Evolutionary conservation across 441 rosid species (phyloP).

Genomic region (Populus tomentosa): DNA sequence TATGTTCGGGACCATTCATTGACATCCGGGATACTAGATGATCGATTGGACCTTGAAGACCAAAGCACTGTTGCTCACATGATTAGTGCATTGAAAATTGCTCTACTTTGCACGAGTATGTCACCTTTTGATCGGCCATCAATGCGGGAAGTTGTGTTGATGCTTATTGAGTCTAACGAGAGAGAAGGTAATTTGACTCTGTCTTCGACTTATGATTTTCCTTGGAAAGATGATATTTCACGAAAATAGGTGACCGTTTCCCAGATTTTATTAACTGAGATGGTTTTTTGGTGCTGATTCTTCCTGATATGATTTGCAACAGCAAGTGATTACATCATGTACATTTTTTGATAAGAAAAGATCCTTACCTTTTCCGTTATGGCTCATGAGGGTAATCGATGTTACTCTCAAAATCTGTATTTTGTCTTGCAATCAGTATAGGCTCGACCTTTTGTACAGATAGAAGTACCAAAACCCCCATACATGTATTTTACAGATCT

Average conservation of each 20-base stretch:
- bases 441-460: conserved; percentile 32
- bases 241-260: conserved; percentile 21
- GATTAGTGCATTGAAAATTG: conserved; percentile 74
- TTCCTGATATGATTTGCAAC: conserved; percentile 18
- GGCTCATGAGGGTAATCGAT: conserved; percentile 10
- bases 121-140: conserved; percentile 85
- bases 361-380: background rate
- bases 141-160: conserved; percentile 84
- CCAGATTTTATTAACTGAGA: conserved; percentile 11
- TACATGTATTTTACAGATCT: conserved; percentile 17
- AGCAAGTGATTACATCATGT: conserved; percentile 23
- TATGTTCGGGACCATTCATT: conserved; percentile 55
- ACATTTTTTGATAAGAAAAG: conserved; percentile 15
- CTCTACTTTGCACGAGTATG: conserved; percentile 65
- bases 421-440: conserved; percentile 10
- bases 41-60: conserved; percentile 62
- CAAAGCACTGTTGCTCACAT: conserved; percentile 56
- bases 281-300: conserved; percentile 14
- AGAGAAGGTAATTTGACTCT: conserved; percentile 40
- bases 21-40: conserved; percentile 56
- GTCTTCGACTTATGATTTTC: conserved; percentile 43
- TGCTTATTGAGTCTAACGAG: conserved; percentile 80
- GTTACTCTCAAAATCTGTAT: conserved; percentile 13
- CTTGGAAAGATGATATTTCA: conserved; percentile 27
- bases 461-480: conserved; percentile 3